Evolutionary conservation across 2,329 filamentous ascomycete species (phyloP), one percentile per base, ranked within the genome.

Genomic region (Neoarthrinium moseri): DNA sequence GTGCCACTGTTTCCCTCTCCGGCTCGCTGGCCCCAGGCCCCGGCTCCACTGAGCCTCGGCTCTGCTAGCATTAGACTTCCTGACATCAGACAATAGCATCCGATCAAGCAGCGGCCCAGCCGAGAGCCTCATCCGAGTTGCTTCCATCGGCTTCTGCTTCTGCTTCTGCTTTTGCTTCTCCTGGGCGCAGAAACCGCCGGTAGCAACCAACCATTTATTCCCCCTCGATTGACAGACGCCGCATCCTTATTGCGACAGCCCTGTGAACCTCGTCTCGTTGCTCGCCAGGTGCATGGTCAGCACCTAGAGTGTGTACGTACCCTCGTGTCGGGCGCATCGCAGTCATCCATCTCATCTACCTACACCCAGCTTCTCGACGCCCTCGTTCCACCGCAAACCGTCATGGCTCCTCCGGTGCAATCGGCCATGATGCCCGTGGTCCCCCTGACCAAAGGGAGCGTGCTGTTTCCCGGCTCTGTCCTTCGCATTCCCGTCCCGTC

Each of bases 391-490:
- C 35, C 40, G 21, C 54, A 55, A 49, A 39, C n/a, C n/a, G n/a
- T n/a, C n/a, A 66, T 66, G 61, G 57, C 61, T 40, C 52, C 54
- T 17, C 43, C 49, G 26, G 47, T 52, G 35, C 63, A 72, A 56
- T 69, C 72, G 46, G 65, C 69, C 35, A 70, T 69, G 45, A 68
- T 96, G 26, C 88, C 92, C 36, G 72, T 97, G 57, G 86, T 97
- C 55, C 89, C 91, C 29, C 80, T 97, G 34, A 83, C 89, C 43
- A 84, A 86, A 60, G 87, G 86, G 54, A 81, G 83, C 51, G 87
- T 96, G 55, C 82, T 97, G 32, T 80, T 96, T 8, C 94, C 94
- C 4, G 90, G 91, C 51, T 83, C 91, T 46, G 84, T 91, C 41
- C 80, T 95, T 57, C 87, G 91, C 56, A 87, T 97, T 54, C 84